phyloP scores from a whole-genome alignment of 352 stramenopile species.

The Phytophthora parvispora region DNA sequence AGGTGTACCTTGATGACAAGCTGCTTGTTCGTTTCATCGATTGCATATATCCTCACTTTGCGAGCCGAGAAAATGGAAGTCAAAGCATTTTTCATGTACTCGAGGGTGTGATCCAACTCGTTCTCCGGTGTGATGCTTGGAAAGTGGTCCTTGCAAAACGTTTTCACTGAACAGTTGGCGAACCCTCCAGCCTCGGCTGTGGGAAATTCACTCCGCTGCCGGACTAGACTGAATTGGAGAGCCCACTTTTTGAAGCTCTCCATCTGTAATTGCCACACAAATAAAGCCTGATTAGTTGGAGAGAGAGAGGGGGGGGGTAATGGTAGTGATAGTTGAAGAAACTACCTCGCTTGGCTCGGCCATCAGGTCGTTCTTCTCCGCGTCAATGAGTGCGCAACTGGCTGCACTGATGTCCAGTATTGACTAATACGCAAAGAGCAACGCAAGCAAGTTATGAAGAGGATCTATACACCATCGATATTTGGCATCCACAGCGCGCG shows the following conservation, averaged over 20 bases:
- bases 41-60: conserved; percentile 70
- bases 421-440: conserved; percentile 10
- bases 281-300: not conserved
- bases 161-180: conserved; percentile 69
- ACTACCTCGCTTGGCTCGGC: conserved; percentile 53
- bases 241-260: conserved; percentile 85
- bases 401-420: conserved; percentile 43
- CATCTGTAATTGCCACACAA: conserved; percentile 33
- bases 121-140: conserved; percentile 81
- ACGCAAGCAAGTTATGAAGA: not conserved
- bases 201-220: conserved; percentile 47
- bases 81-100: conserved; percentile 71
- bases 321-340: not conserved
- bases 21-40: conserved; percentile 49
- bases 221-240: conserved; percentile 66
- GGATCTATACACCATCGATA: not conserved
- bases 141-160: conserved; percentile 84
- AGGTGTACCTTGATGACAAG: conserved; percentile 72
- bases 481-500: not conserved
- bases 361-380: conserved; percentile 47
- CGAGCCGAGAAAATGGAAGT: conserved; percentile 65
- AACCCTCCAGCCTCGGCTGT: conserved; percentile 49
- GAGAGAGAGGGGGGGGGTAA: not conserved
- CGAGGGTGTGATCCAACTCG: conserved; percentile 81
- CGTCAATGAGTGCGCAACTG: conserved; percentile 47